Base-by-base conservation (phyloP, 164 flowering plant genomes). In the Annona cherimola region DNA sequence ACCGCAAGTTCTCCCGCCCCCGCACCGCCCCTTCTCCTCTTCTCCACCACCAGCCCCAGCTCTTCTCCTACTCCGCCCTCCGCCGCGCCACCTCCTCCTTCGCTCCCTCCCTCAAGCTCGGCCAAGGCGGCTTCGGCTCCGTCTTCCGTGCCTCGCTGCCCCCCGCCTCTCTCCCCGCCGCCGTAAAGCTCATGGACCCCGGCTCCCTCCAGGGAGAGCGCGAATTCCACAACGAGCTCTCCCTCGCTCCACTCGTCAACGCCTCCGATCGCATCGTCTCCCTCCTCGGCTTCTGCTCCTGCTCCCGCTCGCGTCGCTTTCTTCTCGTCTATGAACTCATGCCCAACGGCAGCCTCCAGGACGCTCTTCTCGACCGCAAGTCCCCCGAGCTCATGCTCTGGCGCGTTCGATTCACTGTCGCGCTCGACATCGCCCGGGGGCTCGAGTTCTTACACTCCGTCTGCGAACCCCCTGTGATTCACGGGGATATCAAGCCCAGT, bases 121-220 rank as follows among this genome's bases (percentile, higher is more conserved):
- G 97, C 46, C 94, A 90, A 57, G 97, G 98, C n/a, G 97, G 93
- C 0, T 94, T 92, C 66, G 98, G 96, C 1, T 87, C 98, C 1
- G 98, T 94, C 46, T 88, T 73, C 77, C 85, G 79, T 41, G 97
- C 86, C 1, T 42, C 73, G 0, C 84, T 90, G 2, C 84, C 88
- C 0, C 18, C 44, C 42, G 75, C 78, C 26, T 81, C 84, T 0
- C 79, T 79, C 42, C 77, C 71, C 4, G 72, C 88, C 43, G 98
- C 96, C 16, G 92, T 92, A 45, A 94, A 94, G 81, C 61, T 86
- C 11, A 88, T 90, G 94, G 87, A 89, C 71, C 73, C 92, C 6
- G 97, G 90, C 3, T 85, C 94, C 0, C 76, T 92, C 18, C 98
- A 92, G 68, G 94, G 96, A 7, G 96, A 92, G 76, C 76, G 93